A percentile compares a stretch with the other conserved stretches of the same genome.
phyloP scores from a whole-genome alignment of 371 early-diverging fungal genomes.

The Mucor velutinosus region DNA sequence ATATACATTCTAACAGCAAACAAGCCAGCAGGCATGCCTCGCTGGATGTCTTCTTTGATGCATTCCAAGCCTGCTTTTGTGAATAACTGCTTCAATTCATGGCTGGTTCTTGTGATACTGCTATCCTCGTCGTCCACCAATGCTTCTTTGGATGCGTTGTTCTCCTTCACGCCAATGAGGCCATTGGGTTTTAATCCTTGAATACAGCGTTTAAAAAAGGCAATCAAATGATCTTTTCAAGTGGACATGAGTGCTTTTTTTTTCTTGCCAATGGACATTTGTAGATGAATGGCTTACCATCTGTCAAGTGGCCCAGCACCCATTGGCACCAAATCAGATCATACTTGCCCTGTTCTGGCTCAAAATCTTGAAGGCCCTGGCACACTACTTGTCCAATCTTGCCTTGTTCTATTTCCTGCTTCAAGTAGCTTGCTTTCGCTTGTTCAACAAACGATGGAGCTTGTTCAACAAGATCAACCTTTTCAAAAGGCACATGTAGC shows the following conservation, averaged over 20 bases:
- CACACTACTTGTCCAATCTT: constrained; percentile 66
- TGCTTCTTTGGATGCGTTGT: constrained; percentile 67
- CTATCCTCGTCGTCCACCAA: constrained; percentile 84
- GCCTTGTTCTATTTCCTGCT: constrained; percentile 54
- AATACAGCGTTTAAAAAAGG: constrained; percentile 81
- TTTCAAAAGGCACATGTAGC: constrained; percentile 66
- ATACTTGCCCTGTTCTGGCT: constrained; percentile 73
- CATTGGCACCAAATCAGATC: constrained; percentile 97
- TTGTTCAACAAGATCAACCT: constrained; percentile 92
- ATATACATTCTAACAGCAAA: constrained; percentile 86
- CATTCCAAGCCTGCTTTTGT: constrained; percentile 68
- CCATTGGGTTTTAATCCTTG: constrained; percentile 76
- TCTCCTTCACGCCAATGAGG: constrained; percentile 90
- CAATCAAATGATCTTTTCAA: constrained; percentile 73
- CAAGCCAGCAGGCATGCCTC: constrained; percentile 79
- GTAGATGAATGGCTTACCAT: constrained; percentile 45
- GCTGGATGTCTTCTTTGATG: constrained; percentile 74
- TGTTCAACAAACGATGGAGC: constrained; percentile 73
- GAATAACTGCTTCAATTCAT: constrained; percentile 71
- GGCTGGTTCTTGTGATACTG: constrained; percentile 83
- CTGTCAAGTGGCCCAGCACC: constrained; percentile 87
- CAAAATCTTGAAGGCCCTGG: constrained; percentile 83
- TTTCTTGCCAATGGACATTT: background rate
- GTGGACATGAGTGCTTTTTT: background rate
- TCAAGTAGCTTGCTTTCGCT: constrained; percentile 64